A percentile compares a stretch with the other conserved stretches of the same genome.
Conservation (phyloP, 192 early-diverging fungal genomes). For the Piromyces sp. region DNA sequence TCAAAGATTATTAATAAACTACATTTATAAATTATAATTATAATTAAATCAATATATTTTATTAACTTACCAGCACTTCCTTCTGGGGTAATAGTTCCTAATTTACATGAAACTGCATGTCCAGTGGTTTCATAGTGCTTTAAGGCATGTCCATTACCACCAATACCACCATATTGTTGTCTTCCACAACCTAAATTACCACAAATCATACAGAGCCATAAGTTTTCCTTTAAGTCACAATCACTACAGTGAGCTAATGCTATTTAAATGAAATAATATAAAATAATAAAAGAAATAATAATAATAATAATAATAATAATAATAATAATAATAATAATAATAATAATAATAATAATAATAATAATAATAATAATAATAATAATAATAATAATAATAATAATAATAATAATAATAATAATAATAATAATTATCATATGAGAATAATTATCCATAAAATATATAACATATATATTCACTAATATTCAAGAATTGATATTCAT, state of each 20-base stretch:
- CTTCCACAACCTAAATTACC: constrained; percentile 89
- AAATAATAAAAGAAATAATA: background rate
- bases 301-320: background rate
- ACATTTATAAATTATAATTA: background rate
- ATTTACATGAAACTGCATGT: constrained; percentile 72
- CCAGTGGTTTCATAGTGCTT: constrained; percentile 62
- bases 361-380: no score
- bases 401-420: no score
- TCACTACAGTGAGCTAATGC: constrained; percentile 51
- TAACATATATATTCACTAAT: no score
- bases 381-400: no score
- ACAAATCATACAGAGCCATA: constrained; percentile 90
- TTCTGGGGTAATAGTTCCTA: constrained; percentile 94
- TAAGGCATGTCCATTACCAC: constrained; percentile 85
- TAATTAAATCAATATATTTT: background rate
- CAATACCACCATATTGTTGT: constrained; percentile 76
- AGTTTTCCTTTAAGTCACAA: constrained; percentile 79
- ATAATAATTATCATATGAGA: no score
- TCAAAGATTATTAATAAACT: no score
- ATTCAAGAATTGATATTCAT: background rate
- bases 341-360: no score
- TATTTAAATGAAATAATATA: background rate
- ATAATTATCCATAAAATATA: no score
- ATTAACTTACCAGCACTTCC: constrained; percentile 44
- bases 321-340: no score